Conservation (phyloP, 805 yeast genomes). For the Clavispora phyllophila region DNA sequence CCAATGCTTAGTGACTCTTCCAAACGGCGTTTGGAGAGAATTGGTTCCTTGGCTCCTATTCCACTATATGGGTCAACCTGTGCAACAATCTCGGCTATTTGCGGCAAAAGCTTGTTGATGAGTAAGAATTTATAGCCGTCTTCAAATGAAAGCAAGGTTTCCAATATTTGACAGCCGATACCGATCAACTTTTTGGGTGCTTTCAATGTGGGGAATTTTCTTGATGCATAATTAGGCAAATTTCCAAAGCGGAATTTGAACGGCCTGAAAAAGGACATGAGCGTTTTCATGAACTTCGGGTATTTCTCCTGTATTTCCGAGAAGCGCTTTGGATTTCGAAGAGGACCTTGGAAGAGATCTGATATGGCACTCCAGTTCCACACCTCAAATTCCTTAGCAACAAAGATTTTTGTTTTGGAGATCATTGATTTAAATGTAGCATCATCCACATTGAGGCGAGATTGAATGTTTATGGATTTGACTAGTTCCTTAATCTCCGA, state of each 20-base stretch:
- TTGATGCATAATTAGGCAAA: constrained; percentile 13
- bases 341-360: constrained; percentile 77
- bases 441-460: constrained; percentile 47
- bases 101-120: constrained; percentile 78
- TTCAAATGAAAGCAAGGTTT: constrained; percentile 52
- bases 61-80: constrained; percentile 81
- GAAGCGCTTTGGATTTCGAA: constrained; percentile 63
- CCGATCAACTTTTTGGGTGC: constrained; percentile 54
- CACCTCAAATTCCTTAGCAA: constrained; percentile 69
- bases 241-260: constrained; percentile 72
- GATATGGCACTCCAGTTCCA: constrained; percentile 86
- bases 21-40: constrained; percentile 57
- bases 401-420: constrained; percentile 62
- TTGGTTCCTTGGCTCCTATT: constrained; percentile 64
- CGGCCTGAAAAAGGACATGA: constrained; percentile 86
- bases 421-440: constrained; percentile 61
- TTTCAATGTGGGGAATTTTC: constrained; percentile 22
- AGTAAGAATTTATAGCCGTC: constrained; percentile 65
- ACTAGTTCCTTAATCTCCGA: constrained; percentile 18
- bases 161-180: constrained; percentile 73
- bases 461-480: constrained; percentile 18
- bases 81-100: constrained; percentile 82
- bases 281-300: constrained; percentile 80
- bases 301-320: constrained; percentile 69
- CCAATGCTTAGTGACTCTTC: constrained; percentile 67